These are phyloP conservation scores for Basipetospora sp. DNA, from an alignment of 2,329 filamentous ascomycete genomes.

Conservation along the genomic window DNA sequence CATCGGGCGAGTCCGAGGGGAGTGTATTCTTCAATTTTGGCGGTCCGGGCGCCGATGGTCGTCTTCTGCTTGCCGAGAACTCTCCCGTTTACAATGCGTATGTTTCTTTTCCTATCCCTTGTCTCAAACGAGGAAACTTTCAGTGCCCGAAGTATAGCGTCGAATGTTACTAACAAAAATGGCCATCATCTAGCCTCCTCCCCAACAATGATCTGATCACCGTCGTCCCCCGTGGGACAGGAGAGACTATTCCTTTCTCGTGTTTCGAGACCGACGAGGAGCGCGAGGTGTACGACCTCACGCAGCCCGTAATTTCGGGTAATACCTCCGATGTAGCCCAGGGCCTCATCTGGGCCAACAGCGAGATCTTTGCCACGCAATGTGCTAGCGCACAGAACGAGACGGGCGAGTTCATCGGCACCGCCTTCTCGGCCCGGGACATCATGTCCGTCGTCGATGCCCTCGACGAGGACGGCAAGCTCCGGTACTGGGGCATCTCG, in stretches of 20 bases:
- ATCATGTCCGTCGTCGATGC: conserved; percentile 24
- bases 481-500: conserved; percentile 25
- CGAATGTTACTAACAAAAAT: too few species aligned
- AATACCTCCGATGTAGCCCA: too few species aligned
- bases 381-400: conserved; percentile 14
- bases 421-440: conserved; percentile 22
- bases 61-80: too few species aligned
- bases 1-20: conserved; percentile 17
- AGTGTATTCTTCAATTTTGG: conserved; percentile 26
- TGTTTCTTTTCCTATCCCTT: too few species aligned
- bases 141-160: too few species aligned
- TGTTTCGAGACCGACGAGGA: conserved; percentile 9
- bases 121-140: too few species aligned
- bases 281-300: not conserved
- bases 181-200: too few species aligned
- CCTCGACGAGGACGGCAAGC: conserved; percentile 21
- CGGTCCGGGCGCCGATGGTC: conserved; percentile 16
- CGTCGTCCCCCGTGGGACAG: conserved; percentile 13
- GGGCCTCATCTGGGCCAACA: conserved; percentile 9
- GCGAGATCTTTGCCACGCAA: conserved; percentile 9
- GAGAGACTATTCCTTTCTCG: conserved; percentile 10
- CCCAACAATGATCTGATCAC: conserved; percentile 10
- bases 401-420: conserved; percentile 16
- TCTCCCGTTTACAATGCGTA: too few species aligned
- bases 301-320: too few species aligned